Percentiles rank a stretch among this genome's conserved stretches.
These are phyloP conservation scores for Trichoderma atrobrunneum DNA, from an alignment of 2,329 filamentous ascomycete species.

Conservation along the genomic window DNA sequence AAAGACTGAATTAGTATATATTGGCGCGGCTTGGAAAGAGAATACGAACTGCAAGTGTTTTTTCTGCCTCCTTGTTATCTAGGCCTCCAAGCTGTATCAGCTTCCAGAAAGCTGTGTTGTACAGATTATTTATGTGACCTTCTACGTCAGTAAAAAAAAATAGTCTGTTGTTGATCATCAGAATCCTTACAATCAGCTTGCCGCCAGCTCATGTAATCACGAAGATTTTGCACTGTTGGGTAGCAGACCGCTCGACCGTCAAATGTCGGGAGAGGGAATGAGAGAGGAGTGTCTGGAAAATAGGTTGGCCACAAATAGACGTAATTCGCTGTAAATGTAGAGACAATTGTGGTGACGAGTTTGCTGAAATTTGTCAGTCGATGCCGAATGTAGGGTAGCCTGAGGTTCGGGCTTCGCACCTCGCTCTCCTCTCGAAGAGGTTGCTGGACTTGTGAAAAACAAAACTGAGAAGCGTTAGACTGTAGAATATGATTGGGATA, in stretches of 20 bases:
- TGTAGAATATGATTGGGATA: neutral
- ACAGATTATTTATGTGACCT: slow-evolving; percentile 98
- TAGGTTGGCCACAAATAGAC: slow-evolving; percentile 73
- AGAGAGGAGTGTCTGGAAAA: slow-evolving; percentile 70
- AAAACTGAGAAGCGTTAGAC: slow-evolving; percentile 56
- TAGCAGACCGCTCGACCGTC: slow-evolving; percentile 91
- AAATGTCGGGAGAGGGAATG: slow-evolving; percentile 79
- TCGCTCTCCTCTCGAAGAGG: slow-evolving; percentile 81
- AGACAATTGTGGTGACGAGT: slow-evolving; percentile 84
- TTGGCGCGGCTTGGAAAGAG: neutral
- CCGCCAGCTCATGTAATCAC: slow-evolving; percentile 96
- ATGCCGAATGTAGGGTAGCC: neutral
- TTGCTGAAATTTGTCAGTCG: slow-evolving; percentile 58
- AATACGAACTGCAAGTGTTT: slow-evolving; percentile 65
- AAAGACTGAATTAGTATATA: neutral
- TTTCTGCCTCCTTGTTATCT: slow-evolving; percentile 74
- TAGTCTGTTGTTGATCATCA: too few relatives aligned
- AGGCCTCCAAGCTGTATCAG: slow-evolving; percentile 76
- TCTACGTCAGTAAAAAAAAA: slow-evolving; percentile 19
- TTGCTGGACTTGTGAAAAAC: slow-evolving; percentile 79
- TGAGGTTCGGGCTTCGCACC: slow-evolving; percentile 48
- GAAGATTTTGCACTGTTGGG: slow-evolving; percentile 74
- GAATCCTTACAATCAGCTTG: slow-evolving; percentile 80
- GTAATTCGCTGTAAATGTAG: slow-evolving; percentile 91
- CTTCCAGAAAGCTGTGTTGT: slow-evolving; percentile 96